phyloP scores from a whole-genome alignment of 305 asterid genomes.

The Solanum hybrid region DNA sequence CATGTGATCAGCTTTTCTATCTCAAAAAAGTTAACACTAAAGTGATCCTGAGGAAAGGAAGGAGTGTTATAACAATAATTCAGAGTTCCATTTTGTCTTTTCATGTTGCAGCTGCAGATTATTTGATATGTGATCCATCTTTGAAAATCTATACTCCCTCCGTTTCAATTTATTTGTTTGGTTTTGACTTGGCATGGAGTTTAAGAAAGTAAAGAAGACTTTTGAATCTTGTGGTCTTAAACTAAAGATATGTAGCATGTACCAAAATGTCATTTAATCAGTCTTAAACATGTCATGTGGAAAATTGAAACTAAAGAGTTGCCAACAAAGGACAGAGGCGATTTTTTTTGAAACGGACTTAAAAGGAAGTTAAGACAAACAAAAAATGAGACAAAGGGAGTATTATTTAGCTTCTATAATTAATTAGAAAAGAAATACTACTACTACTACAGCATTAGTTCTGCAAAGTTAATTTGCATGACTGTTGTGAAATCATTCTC shows the following conservation, averaged over 20 bases:
- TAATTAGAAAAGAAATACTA: background rate
- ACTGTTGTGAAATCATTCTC: background rate
- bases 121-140: background rate
- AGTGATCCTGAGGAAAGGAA: background rate
- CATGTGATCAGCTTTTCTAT: background rate
- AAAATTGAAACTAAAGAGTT: background rate
- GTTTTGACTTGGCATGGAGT: background rate
- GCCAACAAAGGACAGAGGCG: background rate
- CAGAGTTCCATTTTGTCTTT: background rate
- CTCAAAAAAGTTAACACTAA: background rate
- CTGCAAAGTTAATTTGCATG: background rate
- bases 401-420: background rate
- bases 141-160: background rate
- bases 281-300: background rate
- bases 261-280: background rate
- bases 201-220: background rate
- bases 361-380: background rate
- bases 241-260: background rate
- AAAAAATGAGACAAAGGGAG: background rate
- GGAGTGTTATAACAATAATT: background rate
- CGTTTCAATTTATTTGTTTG: background rate
- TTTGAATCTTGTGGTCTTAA: background rate
- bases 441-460: background rate
- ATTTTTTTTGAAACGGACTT: background rate
- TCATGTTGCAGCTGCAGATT: background rate